Evolutionary conservation across 805 yeast species (phyloP), one percentile per base, ranked within the genome.

Genomic region (Candida takata): DNA sequence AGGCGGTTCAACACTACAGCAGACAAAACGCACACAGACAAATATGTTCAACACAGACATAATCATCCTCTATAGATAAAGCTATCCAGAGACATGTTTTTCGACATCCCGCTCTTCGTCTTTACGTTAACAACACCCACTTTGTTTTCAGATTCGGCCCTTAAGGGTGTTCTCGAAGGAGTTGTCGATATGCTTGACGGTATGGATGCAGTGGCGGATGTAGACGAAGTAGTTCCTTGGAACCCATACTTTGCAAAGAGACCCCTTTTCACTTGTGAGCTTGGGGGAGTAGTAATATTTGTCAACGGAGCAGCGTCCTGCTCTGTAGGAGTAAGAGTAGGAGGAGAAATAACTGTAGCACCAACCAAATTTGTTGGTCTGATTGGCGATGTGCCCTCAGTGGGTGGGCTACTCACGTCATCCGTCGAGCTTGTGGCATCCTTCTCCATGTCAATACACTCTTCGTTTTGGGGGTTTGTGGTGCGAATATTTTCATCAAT

Each of bases 41-140:
- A n/a, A n/a, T n/a, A n/a, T n/a, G n/a, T n/a, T n/a, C n/a, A n/a
- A n/a, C n/a, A n/a, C n/a, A n/a, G n/a, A n/a, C n/a, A n/a, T n/a
- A n/a, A 14, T 29, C 31, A 35, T 18, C 42, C 43, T 34, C 45
- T 37, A 35, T 45, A 48, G 8, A 43, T 44, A 24, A 48, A 48
- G 17, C 44, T 38, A 31, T 48, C 53, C 18, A 48, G 41, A 12
- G 47, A 44, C 7, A 39, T 24, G 25, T 37, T 41, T 23, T 37
- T 30, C 5, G 34, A 25, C 4, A 39, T 23, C 13, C 41, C 37
- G 5, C 31, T 27, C 18, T 36, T 40, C 5, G 41, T 40, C 29
- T 34, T 38, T 14, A 44, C 28, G 3, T 31, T 29, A 5, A 33
- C 20, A 5, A 29, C 36, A 24, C 12, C 8, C 12, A 9, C 8